These are phyloP conservation scores for Penicillium sp. DNA, from an alignment of 2,329 filamentous ascomycete genomes.

Conservation along the genomic window DNA sequence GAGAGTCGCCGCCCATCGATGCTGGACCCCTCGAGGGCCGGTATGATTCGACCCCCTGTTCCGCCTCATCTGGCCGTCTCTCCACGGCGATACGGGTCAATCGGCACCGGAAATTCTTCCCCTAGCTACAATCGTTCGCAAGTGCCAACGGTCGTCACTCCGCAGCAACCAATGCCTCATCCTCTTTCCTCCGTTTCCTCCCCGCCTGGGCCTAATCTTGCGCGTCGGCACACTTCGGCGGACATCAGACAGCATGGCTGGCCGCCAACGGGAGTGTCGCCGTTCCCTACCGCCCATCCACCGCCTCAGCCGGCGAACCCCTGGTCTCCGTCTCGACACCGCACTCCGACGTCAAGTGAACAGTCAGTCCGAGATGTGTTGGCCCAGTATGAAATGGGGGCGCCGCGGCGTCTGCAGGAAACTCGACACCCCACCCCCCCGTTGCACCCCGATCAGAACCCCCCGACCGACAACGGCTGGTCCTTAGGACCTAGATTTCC, in stretches of 20 bases:
- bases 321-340: too few relatives aligned
- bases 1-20: slow-evolving; percentile 67
- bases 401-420: too few relatives aligned
- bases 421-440: too few relatives aligned
- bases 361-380: too few relatives aligned
- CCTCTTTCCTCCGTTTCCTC: slow-evolving; percentile 50
- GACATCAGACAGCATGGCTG: slow-evolving; percentile 86
- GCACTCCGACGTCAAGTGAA: too few relatives aligned
- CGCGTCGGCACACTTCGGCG: slow-evolving; percentile 82
- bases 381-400: too few relatives aligned
- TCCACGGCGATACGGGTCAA: slow-evolving; percentile 77
- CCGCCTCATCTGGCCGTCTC: slow-evolving; percentile 72
- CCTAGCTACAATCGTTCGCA: slow-evolving; percentile 64
- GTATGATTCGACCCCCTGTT: slow-evolving; percentile 66
- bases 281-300: too few relatives aligned
- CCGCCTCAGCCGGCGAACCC: slow-evolving; percentile 45
- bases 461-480: too few relatives aligned
- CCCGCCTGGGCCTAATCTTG: slow-evolving; percentile 56
- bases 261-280: too few relatives aligned
- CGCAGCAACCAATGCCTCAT: slow-evolving; percentile 59
- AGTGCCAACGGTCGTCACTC: too few relatives aligned
- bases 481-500: too few relatives aligned
- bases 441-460: too few relatives aligned
- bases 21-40: slow-evolving; percentile 49
- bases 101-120: slow-evolving; percentile 61